Evolutionary conservation across 768 basidiomycete species (phyloP).

Genomic region (Daedalea quercina): DNA sequence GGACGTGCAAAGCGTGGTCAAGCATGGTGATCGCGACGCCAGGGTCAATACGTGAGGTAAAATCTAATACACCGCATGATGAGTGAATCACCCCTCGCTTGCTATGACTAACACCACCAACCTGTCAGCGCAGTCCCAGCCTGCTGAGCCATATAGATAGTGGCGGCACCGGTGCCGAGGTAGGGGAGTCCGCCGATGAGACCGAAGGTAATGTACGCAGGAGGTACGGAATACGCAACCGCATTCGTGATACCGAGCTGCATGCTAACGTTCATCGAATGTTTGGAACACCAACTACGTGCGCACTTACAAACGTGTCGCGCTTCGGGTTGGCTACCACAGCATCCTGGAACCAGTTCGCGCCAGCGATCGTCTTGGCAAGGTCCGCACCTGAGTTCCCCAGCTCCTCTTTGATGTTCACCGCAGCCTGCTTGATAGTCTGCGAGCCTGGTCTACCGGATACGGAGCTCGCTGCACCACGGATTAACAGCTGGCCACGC

Average conservation of each 20-base stretch:
- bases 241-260: slow-evolving; percentile 73
- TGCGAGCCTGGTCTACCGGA: slow-evolving; percentile 72
- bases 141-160: slow-evolving; percentile 76
- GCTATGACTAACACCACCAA: slow-evolving; percentile 2
- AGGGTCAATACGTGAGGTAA: slow-evolving; percentile 58
- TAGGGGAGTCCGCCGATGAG: slow-evolving; percentile 85
- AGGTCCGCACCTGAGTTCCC: slow-evolving; percentile 72
- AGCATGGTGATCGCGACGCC: slow-evolving; percentile 72
- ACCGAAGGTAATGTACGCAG: slow-evolving; percentile 71
- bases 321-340: slow-evolving; percentile 34
- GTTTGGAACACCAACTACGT: neutral
- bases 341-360: slow-evolving; percentile 47
- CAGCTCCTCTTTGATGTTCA: slow-evolving; percentile 75
- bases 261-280: neutral
- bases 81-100: neutral
- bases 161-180: slow-evolving; percentile 69
- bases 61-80: slow-evolving; percentile 28
- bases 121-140: slow-evolving; percentile 56
- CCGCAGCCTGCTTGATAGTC: slow-evolving; percentile 63
- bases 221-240: slow-evolving; percentile 70
- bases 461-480: slow-evolving; percentile 53
- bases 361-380: slow-evolving; percentile 73
- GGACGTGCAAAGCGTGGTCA: slow-evolving; percentile 75
- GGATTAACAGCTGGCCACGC: slow-evolving; percentile 2
- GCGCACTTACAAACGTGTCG: slow-evolving; percentile 53